A percentile compares a stretch with the other conserved stretches of the same genome.
These are phyloP conservation scores for Eucalyptus marginata DNA, from an alignment of 345 rosid genomes.

Conservation along the genomic window DNA sequence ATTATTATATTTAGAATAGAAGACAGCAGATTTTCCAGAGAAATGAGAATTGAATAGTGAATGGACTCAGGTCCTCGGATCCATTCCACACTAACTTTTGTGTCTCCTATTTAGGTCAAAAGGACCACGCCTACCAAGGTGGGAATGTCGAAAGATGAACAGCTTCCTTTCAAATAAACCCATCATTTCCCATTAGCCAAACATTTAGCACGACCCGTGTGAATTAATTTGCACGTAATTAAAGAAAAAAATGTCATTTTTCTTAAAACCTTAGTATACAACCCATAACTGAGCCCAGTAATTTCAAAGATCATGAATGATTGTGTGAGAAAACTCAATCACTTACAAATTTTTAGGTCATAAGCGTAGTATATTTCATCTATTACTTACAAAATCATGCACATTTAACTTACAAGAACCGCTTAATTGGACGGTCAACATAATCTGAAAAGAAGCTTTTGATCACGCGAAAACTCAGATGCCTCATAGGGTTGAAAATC, in stretches of 20 bases:
- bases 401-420: neutral
- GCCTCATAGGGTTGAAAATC: neutral
- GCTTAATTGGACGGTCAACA: neutral
- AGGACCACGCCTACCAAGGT: neutral
- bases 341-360: neutral
- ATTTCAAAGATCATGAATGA: neutral
- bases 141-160: neutral
- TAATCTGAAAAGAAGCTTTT: neutral
- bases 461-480: neutral
- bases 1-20: neutral
- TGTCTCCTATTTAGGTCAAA: neutral
- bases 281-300: neutral
- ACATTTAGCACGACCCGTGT: neutral
- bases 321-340: neutral
- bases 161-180: neutral
- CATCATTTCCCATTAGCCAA: neutral
- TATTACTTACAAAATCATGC: neutral
- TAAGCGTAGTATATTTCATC: neutral
- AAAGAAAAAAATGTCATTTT: neutral
- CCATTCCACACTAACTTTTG: neutral
- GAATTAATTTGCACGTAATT: neutral
- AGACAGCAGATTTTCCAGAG: neutral
- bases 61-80: neutral
- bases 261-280: neutral
- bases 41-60: neutral